Conservation (phyloP, 441 rosid species). For the Jatropha multifida region DNA sequence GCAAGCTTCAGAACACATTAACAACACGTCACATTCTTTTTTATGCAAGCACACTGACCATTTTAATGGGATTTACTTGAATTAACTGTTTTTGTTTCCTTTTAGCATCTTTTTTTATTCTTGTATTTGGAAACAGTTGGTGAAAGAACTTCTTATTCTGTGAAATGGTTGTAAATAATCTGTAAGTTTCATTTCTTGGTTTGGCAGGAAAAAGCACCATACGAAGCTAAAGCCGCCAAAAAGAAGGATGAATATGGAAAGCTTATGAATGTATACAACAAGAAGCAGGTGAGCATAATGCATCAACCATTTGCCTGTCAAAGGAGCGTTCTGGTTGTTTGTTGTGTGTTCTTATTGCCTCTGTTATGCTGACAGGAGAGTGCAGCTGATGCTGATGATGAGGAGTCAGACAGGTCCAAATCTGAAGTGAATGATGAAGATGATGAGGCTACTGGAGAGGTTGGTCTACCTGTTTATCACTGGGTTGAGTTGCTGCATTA, state of each 20-base stretch:
- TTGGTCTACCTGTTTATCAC: neutral
- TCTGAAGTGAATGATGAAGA: slow-evolving; percentile 73
- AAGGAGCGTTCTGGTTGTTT: neutral
- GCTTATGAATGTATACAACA: slow-evolving; percentile 82
- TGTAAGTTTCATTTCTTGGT: neutral
- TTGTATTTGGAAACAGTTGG: neutral
- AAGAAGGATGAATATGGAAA: slow-evolving; percentile 87
- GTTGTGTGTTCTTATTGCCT: slow-evolving; percentile 16
- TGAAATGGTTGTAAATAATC: neutral
- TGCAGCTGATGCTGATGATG: slow-evolving; percentile 43
- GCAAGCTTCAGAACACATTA: neutral
- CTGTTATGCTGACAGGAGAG: slow-evolving; percentile 35
- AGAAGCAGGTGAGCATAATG: slow-evolving; percentile 51
- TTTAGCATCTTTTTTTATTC: neutral
- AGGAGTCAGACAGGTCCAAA: slow-evolving; percentile 67
- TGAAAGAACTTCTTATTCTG: neutral
- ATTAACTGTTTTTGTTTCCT: neutral
- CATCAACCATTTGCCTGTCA: neutral
- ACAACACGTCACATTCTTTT: neutral
- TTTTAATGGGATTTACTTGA: neutral
- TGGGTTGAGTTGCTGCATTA: neutral
- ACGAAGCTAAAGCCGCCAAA: slow-evolving; percentile 74
- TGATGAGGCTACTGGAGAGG: slow-evolving; percentile 55
- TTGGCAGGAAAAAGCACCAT: slow-evolving; percentile 88
- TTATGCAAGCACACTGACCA: neutral